Evolutionary conservation across 1,284 basidiomycete species (phyloP).

Genomic region (Ustilago loliicola): DNA sequence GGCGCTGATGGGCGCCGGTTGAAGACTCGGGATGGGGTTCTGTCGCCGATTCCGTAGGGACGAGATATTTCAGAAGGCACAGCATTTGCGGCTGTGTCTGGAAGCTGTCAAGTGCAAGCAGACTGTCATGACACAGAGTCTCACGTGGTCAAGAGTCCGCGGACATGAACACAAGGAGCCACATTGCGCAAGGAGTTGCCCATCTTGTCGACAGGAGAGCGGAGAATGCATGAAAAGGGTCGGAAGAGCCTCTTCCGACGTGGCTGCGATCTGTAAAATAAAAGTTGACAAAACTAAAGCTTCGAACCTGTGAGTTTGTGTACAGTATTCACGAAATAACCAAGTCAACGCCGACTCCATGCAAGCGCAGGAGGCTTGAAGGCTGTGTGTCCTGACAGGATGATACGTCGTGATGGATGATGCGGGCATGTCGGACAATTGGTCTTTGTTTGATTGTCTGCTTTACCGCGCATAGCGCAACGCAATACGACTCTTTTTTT

Average conservation of each 20-base stretch:
- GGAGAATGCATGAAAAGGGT: background rate
- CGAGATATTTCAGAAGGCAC: background rate
- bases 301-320: background rate
- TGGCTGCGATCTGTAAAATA: background rate
- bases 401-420: background rate
- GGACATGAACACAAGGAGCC: background rate
- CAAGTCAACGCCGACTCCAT: background rate
- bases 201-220: background rate
- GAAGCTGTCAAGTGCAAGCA: constrained; percentile 3
- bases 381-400: background rate
- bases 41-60: background rate
- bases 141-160: constrained; percentile 3
- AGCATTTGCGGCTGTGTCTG: background rate
- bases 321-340: background rate
- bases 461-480: too few species aligned
- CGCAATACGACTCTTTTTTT: too few species aligned
- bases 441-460: too few species aligned
- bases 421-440: too few species aligned
- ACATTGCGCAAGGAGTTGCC: background rate
- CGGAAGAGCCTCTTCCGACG: background rate
- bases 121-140: background rate
- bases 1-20: too few species aligned
- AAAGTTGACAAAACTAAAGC: background rate
- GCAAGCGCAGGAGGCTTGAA: background rate
- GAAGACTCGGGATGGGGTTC: background rate